Percentiles rank a stretch among this genome's conserved stretches.
phyloP scores from a whole-genome alignment of 257 asterid species.

The Solanum medicagineum region DNA sequence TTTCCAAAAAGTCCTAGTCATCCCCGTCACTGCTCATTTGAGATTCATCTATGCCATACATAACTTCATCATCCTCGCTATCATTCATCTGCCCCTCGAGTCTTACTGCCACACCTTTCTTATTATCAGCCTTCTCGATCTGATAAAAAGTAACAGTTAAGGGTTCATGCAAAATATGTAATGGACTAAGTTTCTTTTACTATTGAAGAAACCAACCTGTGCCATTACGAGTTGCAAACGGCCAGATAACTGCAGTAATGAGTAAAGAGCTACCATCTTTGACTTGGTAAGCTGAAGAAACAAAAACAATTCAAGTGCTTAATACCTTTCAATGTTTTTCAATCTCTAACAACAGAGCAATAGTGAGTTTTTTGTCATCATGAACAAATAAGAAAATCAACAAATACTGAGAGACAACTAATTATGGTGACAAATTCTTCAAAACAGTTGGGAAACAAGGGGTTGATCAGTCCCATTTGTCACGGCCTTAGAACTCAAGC shows the following conservation, averaged over 20 bases:
- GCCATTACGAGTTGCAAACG: constrained; percentile 82
- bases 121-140: constrained; percentile 46
- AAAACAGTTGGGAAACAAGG: not conserved
- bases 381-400: not conserved
- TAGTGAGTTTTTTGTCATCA: not conserved
- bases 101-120: constrained; percentile 9
- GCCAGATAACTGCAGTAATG: constrained; percentile 68
- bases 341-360: not conserved
- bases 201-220: constrained; percentile 37
- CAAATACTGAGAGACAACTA: not conserved
- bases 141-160: constrained; percentile 5
- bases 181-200: not conserved
- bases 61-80: constrained; percentile 70
- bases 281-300: constrained; percentile 50
- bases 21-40: constrained; percentile 45
- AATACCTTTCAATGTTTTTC: not conserved
- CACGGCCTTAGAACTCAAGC: too few species aligned
- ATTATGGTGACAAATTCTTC: not conserved
- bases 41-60: constrained; percentile 63
- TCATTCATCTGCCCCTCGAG: constrained; percentile 30
- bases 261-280: constrained; percentile 38
- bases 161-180: not conserved
- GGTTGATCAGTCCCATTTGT: not conserved
- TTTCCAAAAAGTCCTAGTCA: constrained; percentile 18
- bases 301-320: not conserved